A percentile compares a stretch with the other conserved stretches of the same genome.
These are phyloP conservation scores for Tuber indicum DNA, from an alignment of 495 filamentous ascomycete genomes.

Conservation along the genomic window DNA sequence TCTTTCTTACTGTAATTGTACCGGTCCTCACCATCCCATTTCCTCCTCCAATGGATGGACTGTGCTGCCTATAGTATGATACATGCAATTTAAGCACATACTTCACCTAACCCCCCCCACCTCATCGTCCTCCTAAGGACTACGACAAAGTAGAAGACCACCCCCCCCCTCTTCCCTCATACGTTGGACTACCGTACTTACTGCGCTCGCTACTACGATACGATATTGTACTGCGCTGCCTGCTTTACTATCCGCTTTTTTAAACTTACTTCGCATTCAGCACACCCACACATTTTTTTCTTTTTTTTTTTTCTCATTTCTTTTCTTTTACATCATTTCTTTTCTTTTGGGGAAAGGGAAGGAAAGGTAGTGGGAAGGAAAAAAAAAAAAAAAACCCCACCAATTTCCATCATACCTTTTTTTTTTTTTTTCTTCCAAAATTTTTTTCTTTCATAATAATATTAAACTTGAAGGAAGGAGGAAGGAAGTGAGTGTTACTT, in stretches of 20 bases:
- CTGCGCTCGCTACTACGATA: slow-evolving; percentile 12
- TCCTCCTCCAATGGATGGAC: background rate
- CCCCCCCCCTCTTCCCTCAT: slow-evolving; percentile 12
- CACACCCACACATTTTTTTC: slow-evolving; percentile 15
- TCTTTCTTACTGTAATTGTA: background rate
- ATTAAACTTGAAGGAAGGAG: background rate
- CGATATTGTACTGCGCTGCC: slow-evolving; percentile 24
- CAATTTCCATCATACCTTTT: background rate
- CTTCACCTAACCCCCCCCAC: background rate
- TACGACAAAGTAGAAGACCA: background rate
- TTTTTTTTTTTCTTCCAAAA: background rate
- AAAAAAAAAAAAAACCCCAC: background rate
- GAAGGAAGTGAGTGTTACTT: background rate
- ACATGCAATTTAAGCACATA: background rate
- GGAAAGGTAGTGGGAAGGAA: background rate
- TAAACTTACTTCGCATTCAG: slow-evolving; percentile 1
- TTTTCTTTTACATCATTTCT: slow-evolving; percentile 1
- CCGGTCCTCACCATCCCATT: background rate
- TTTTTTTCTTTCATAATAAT: background rate
- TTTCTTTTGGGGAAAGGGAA: slow-evolving; percentile 14
- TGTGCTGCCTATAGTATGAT: background rate
- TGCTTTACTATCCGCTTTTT: slow-evolving; percentile 8
- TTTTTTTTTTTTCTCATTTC: slow-evolving; percentile 22
- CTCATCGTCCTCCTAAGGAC: background rate
- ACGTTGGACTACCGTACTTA: slow-evolving; percentile 25